Base-by-base conservation (phyloP, 352 stramenopile genomes). In the Globisporangium lucens region DNA sequence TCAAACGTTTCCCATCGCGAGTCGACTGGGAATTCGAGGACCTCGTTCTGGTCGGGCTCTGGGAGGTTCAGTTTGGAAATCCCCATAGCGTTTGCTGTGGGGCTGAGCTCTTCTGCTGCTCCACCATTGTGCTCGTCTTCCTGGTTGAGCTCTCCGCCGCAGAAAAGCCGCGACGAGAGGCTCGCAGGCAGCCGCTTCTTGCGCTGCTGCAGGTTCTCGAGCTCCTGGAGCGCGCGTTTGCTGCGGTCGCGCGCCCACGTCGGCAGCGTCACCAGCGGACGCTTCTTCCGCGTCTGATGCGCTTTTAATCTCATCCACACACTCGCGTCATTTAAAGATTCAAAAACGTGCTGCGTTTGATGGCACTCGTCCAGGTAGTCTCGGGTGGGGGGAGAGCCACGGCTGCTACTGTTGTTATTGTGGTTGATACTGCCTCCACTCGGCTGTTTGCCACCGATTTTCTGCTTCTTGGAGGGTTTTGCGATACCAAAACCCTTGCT, bases 161-260 rank as follows among this genome's bases (percentile, higher is more conserved):
- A 36, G 24, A 64, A 64, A 12, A 63, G 35, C 0, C 22, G 56
- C 5, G 38, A 27, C 0, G 36, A 35, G 55, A 53, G 33, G 29
- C 38, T 59, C 7, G 43, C 56, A 3, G 29, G 65, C n/a, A 75
- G 41, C 2, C 65, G 72, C 9, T 63, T 61, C 35, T 46, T 53
- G 36, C 49, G 57, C 12, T 69, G 72, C 29, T 75, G 65, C 27
- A 83, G 41, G 10, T 57, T 68, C 24, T 90, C 76, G 22, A 93
- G 72, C 53, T 91, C 80, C 17, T 77, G 76, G 0, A 93, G 65
- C 24, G 85, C 85, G 8, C 83, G 75, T 56, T 93, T 93, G 65
- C 82, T 91, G 35, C 85, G 72, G 29, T 77, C 74, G 51, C 87
- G 82, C 1, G 85, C 85, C 85, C 85, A 93, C 13, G 78, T 61